Conservation (phyloP, 192 early-diverging fungal species). For the Pilaira anomala region DNA sequence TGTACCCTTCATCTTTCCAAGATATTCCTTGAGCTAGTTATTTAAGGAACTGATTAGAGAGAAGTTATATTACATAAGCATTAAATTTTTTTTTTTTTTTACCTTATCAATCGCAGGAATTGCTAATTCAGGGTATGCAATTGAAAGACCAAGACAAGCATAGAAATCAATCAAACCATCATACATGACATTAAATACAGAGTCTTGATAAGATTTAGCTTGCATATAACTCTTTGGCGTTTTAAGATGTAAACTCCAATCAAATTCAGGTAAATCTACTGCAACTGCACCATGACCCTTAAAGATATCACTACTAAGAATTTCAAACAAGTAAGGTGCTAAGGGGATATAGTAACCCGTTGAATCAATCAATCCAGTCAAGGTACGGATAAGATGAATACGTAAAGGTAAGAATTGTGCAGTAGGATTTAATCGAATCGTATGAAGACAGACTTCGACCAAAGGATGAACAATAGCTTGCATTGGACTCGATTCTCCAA, state of each 20-base stretch:
- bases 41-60: neutral
- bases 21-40: constrained; percentile 65
- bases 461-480: constrained; percentile 77
- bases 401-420: constrained; percentile 88
- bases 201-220: constrained; percentile 79
- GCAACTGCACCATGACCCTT: constrained; percentile 61
- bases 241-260: constrained; percentile 75
- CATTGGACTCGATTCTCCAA: constrained; percentile 43
- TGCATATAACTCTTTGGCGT: constrained; percentile 79
- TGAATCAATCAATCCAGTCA: constrained; percentile 68
- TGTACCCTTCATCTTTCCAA: constrained; percentile 70
- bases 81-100: constrained; percentile 4
- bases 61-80: neutral
- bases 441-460: constrained; percentile 67
- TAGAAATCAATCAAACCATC: constrained; percentile 75
- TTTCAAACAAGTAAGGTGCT: constrained; percentile 78
- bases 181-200: constrained; percentile 71
- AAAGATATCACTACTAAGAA: constrained; percentile 71
- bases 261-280: constrained; percentile 50
- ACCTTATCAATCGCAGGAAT: constrained; percentile 81
- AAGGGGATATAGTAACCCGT: constrained; percentile 85
- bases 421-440: constrained; percentile 75
- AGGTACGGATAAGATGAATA: constrained; percentile 72
- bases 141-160: constrained; percentile 70
- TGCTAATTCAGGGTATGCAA: constrained; percentile 92